Evolutionary conservation across 352 stramenopile species (phyloP).

Genomic region (Globisporangium rhizosaccharum): DNA sequence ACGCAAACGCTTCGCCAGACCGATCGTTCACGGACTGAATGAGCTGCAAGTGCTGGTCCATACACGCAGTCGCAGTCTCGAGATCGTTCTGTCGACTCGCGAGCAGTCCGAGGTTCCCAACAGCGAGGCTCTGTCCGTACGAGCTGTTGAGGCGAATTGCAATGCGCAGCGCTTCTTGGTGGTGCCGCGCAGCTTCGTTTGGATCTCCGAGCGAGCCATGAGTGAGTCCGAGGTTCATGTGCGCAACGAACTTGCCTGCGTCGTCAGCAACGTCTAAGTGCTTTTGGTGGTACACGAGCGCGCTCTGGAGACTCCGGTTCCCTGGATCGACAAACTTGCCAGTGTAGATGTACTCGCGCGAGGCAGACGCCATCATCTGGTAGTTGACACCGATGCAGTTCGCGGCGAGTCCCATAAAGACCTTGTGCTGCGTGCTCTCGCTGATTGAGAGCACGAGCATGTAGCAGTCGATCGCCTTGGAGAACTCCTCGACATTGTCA

Average conservation of each 20-base stretch:
- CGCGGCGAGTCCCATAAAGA: conserved; percentile 70
- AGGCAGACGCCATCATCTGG: conserved; percentile 58
- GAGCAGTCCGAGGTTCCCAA: conserved; percentile 84
- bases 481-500: conserved; percentile 84
- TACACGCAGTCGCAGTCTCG: conserved; percentile 71
- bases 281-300: conserved; percentile 64
- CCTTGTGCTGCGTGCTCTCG: conserved; percentile 67
- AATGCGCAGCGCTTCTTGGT: conserved; percentile 83
- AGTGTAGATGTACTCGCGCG: conserved; percentile 66
- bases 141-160: conserved; percentile 81
- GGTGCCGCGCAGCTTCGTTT: conserved; percentile 70
- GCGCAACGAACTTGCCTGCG: conserved; percentile 81
- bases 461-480: conserved; percentile 82
- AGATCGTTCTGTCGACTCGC: conserved; percentile 80
- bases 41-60: conserved; percentile 89
- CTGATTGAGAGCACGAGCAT: conserved; percentile 83
- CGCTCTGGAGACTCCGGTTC: conserved; percentile 42
- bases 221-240: conserved; percentile 84
- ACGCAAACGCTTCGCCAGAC: conserved; percentile 74
- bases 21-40: conserved; percentile 81
- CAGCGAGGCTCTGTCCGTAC: conserved; percentile 81
- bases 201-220: conserved; percentile 56
- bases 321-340: conserved; percentile 57
- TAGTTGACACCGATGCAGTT: conserved; percentile 90
- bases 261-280: conserved; percentile 78